Evolutionary conservation across 768 basidiomycete species (phyloP).

Genomic region (Termitomyces titanicus): DNA sequence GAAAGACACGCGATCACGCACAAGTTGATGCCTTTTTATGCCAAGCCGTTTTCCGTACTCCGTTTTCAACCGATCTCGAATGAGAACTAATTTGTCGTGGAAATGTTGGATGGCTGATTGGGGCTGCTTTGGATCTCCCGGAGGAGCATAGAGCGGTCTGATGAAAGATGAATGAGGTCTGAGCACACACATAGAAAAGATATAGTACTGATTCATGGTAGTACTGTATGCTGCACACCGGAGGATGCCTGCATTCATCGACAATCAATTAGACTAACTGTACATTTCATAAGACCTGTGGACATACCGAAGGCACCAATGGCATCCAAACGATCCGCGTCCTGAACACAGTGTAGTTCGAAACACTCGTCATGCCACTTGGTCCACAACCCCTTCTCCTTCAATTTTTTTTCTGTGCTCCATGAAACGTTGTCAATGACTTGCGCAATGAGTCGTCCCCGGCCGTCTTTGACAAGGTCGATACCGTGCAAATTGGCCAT

Average conservation of each 20-base stretch:
- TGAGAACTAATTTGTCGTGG: conserved; percentile 78
- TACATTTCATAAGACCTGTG: background rate
- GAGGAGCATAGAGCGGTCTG: conserved; percentile 45
- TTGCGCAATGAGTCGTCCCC: conserved; percentile 49
- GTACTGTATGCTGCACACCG: conserved; percentile 67
- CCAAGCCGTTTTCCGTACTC: conserved; percentile 65
- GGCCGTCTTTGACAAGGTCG: conserved; percentile 58
- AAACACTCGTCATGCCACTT: conserved; percentile 68
- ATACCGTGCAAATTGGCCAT: conserved; percentile 39
- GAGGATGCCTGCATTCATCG: conserved; percentile 46
- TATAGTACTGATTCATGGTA: conserved; percentile 42
- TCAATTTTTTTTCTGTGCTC: conserved; percentile 75
- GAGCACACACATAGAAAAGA: background rate
- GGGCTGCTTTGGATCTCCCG: conserved; percentile 38
- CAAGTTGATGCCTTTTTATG: conserved; percentile 66
- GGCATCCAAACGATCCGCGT: conserved; percentile 76
- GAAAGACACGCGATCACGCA: conserved; percentile 23
- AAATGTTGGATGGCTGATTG: conserved; percentile 77
- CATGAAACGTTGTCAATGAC: conserved; percentile 83
- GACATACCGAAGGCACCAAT: conserved; percentile 73
- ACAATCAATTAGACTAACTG: background rate
- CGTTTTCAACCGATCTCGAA: conserved; percentile 76
- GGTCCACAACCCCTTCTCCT: conserved; percentile 49
- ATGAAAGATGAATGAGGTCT: background rate
- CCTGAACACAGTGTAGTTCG: conserved; percentile 81